Evolutionary conservation across 441 rosid genomes (phyloP), one percentile per base, ranked within the genome.

Genomic region (Pelargonium australe): DNA sequence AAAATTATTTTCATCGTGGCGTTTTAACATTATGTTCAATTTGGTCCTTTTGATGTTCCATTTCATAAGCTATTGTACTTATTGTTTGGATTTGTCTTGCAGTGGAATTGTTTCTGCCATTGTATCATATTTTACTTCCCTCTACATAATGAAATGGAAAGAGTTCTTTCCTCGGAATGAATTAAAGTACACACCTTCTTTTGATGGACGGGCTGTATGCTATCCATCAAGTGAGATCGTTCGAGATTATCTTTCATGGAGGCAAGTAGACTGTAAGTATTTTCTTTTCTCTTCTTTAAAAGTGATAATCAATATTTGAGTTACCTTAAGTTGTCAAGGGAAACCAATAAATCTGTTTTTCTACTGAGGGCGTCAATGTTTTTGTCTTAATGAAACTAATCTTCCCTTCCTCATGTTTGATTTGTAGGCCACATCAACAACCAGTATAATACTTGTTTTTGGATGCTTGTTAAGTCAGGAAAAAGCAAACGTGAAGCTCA

Each of bases 201-300:
- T 95, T 67, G 99, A 95, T 82, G 97, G 96, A 73, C 89, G 97
- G 65, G 90, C 91, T n/a, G 82, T 94, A 55, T 91, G 96, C 80
- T 91, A 94, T 73, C 99, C 97, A 47, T 85, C 96, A 49, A 60
- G 79, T 66, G 81, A 87, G 72, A 88, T 89, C 76, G 87, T 94
- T 72, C 82, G 72, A 75, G 94, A 94, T 82, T 94, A 94, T 84
- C 78, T 91, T 61, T 84, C 97, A 11, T 91, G 99, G 99, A 85
- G 99, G 79, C 97, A 94, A 87, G 97, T 91, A 75, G 99, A 94
- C 78, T 94, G 99, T 94, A 76, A 91, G 99, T 85, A 62, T 60
- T 60, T 16, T 69, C 63, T 16, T 37, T 53, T 47, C 13, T 47
- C 55, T n/a, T 71, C 37, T 31, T 31, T 31, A 3, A 31, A 37